Base-by-base conservation (phyloP, 2,329 filamentous ascomycete genomes). In the Verticillium nonalfalfae region DNA sequence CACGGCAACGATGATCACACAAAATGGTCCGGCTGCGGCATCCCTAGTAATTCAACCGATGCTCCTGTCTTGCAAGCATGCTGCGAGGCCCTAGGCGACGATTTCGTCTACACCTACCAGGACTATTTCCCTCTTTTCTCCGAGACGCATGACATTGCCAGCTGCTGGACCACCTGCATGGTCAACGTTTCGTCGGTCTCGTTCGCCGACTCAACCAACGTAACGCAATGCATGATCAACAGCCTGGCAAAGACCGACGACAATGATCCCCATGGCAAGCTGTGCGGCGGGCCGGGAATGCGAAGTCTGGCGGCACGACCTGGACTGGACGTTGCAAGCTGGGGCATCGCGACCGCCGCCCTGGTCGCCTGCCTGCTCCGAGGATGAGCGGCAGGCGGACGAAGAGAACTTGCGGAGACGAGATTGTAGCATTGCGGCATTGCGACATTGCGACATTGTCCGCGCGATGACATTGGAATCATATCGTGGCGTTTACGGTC, bases 141-240 rank as follows among this genome's bases (percentile, higher is more conserved):
- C n/a, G 58, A 59, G n/a, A 54, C 58, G 3, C 15, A 54, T 14
- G 34, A 21, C 18, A 38, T 59, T 7, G 26, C 54, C 26, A 21
- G 33, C 10, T 59, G 58, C 58, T 59, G 45, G 26, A 38, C 40
- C 15, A 59, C 40, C 7, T 59, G 58, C 45, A 45, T 59, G 31
- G 45, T 45, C 31, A 59, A 59, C 33, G 45, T 59, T 11, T 59
- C 58, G 13, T 35, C 40, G 15, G 50, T 45, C 2, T 54, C 21
- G 33, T 59, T 38, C 15, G 58, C 58, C 58, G 58, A 59, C 39
- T 59, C 58, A 14, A 45, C 35, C 31, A 59, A 59, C 58, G 50
- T 59, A n/a, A 59, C 58, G 7, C 39, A 59, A 33, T 59, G 58
- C 15, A 34, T 59, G n/a, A 56, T 56, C 31, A 35, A 14, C 54